Conservation (phyloP, 202 grass and related monocot genomes). For the Zoysia matrella region DNA sequence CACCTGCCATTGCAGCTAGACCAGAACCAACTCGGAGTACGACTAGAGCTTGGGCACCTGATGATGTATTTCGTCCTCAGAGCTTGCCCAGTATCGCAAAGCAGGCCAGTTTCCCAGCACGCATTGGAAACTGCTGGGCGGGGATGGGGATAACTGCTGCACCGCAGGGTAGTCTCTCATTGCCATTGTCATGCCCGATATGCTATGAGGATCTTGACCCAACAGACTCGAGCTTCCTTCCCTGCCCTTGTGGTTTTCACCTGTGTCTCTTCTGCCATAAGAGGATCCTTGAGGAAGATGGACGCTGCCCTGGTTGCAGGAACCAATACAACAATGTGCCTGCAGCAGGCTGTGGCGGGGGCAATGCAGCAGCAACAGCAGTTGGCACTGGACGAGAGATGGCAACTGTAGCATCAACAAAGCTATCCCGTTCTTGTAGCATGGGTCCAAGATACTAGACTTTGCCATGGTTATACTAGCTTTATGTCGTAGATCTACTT, state of each 20-base stretch:
- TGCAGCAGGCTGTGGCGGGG: conserved; percentile 11
- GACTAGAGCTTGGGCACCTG: conserved; percentile 80
- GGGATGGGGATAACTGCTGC: conserved; percentile 39
- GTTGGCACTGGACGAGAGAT: conserved; percentile 42
- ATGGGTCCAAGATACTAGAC: conserved; percentile 83
- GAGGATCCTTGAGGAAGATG: no score
- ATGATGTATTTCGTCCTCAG: conserved; percentile 36
- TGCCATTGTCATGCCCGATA: conserved; percentile 83
- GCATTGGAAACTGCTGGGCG: conserved; percentile 49
- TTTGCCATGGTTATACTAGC: conserved; percentile 40
- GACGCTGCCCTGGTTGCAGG: no score
- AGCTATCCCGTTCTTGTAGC: conserved; percentile 52
- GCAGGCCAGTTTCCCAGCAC: conserved; percentile 67
- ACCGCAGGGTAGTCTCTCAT: conserved; percentile 55
- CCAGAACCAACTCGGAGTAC: conserved; percentile 43
- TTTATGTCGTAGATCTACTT: conserved; percentile 47
- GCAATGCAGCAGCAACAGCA: conserved; percentile 1
- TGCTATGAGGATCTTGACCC: conserved; percentile 90
- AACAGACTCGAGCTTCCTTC: conserved; percentile 11
- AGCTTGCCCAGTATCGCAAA: conserved; percentile 84
- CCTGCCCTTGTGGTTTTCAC: no score
- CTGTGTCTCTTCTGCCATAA: no score
- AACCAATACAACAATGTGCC: conserved; percentile 71
- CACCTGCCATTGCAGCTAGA: conserved; percentile 26
- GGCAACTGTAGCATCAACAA: conserved; percentile 36